Evolutionary conservation across 2,329 filamentous ascomycete species (phyloP).

Genomic region (Didymella glomerata): DNA sequence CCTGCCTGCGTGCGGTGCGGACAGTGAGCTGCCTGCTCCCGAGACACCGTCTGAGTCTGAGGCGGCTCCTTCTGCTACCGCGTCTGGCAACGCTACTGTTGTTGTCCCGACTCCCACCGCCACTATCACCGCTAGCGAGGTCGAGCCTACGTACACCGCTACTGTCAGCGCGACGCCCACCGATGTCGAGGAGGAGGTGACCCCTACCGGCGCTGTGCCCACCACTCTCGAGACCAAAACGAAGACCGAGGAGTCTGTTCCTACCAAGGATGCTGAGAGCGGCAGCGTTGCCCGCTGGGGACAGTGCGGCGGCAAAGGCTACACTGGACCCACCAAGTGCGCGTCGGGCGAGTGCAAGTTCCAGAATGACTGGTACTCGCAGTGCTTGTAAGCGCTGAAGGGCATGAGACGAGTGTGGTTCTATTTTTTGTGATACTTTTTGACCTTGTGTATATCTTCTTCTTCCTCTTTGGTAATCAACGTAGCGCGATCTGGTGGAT

Average conservation of each 20-base stretch:
- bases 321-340: neutral
- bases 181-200: neutral
- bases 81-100: neutral
- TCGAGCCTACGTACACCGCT: neutral
- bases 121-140: neutral
- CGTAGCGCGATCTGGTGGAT: no score
- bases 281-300: neutral
- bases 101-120: neutral
- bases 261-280: neutral
- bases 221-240: neutral
- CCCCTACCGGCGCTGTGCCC: neutral
- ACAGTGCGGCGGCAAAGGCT: neutral
- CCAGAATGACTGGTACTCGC: conserved; percentile 54
- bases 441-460: no score
- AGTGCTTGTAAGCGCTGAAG: conserved; percentile 42
- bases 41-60: neutral
- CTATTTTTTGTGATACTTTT: no score
- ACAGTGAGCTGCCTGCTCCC: neutral
- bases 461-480: no score
- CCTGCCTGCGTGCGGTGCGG: conserved; percentile 27
- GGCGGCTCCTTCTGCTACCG: neutral
- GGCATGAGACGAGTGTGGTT: neutral
- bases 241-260: neutral
- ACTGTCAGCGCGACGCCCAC: neutral
- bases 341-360: neutral